A percentile compares a stretch with the other conserved stretches of the same genome.
Evolutionary conservation across 352 stramenopile genomes (phyloP).

Genomic region (Halophytophthora polymorphica): DNA sequence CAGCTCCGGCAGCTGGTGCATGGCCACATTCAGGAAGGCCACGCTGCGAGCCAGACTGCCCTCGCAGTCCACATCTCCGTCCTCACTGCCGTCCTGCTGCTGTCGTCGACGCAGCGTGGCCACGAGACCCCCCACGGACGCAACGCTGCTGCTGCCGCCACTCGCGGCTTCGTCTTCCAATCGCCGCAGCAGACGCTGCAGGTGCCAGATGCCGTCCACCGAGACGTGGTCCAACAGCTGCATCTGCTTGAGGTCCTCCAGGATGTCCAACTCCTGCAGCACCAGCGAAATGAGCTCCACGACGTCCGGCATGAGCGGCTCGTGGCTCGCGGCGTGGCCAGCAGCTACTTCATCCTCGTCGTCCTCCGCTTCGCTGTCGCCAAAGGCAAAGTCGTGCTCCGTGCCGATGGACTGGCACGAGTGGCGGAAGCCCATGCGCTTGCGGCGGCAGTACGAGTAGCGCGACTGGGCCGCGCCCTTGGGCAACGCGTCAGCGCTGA

Average conservation of each 20-base stretch:
- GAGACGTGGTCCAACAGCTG: constrained; percentile 80
- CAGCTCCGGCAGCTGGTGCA: too few relatives aligned
- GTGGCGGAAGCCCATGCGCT: constrained; percentile 72
- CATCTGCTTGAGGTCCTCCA: constrained; percentile 82
- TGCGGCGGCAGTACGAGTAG: constrained; percentile 69
- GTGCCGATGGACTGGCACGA: constrained; percentile 70
- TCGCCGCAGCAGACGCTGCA: constrained; percentile 47
- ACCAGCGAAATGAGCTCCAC: constrained; percentile 76
- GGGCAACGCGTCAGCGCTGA: constrained; percentile 63
- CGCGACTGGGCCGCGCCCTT: constrained; percentile 62
- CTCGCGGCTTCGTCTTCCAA: constrained; percentile 27
- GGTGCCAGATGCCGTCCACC: constrained; percentile 72
- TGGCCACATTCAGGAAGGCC: constrained; percentile 46
- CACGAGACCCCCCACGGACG: constrained; percentile 30
- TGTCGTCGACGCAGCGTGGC: constrained; percentile 9
- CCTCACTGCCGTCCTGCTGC: constrained; percentile 2
- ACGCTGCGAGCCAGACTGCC: constrained; percentile 45
- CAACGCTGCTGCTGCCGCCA: constrained; percentile 3
- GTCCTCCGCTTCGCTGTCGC: not conserved
- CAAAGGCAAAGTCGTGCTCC: constrained; percentile 40
- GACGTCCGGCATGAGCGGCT: constrained; percentile 54
- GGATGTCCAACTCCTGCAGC: constrained; percentile 63
- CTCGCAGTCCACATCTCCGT: constrained; percentile 44
- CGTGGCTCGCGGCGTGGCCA: constrained; percentile 33
- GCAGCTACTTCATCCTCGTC: constrained; percentile 27